These are phyloP conservation scores for Euphrasia arctica DNA, from an alignment of 305 asterid species.

Conservation along the genomic window DNA sequence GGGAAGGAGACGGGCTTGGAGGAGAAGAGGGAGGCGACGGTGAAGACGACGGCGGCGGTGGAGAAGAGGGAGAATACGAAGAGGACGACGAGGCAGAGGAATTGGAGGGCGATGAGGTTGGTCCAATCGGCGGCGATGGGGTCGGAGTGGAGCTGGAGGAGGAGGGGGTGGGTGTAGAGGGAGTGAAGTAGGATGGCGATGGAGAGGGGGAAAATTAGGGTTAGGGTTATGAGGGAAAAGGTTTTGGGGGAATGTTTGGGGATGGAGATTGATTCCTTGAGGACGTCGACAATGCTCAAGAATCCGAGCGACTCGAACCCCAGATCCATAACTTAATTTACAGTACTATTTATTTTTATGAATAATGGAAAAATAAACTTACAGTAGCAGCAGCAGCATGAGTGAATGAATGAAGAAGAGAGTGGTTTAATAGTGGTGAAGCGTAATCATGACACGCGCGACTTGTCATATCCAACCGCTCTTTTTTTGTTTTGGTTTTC, in stretches of 20 bases:
- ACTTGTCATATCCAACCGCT: too few species aligned
- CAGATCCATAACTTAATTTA: constrained; percentile 52
- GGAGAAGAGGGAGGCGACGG: constrained; percentile 86
- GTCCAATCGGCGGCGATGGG: constrained; percentile 59
- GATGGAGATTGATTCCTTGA: constrained; percentile 69
- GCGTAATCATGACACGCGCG: too few species aligned
- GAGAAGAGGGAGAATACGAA: constrained; percentile 81
- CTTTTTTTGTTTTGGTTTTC: too few species aligned
- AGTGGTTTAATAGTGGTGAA: too few species aligned
- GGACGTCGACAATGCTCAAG: constrained; percentile 49
- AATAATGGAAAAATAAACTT: too few species aligned
- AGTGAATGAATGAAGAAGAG: too few species aligned
- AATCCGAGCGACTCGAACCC: constrained; percentile 73
- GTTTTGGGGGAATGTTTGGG: constrained; percentile 80
- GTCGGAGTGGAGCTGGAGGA: constrained; percentile 63
- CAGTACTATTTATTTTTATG: too few species aligned
- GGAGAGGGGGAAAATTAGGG: constrained; percentile 81
- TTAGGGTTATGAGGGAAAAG: constrained; percentile 69
- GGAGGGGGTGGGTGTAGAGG: constrained; percentile 78
- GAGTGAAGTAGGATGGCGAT: constrained; percentile 92
- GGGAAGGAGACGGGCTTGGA: constrained; percentile 81
- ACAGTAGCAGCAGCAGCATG: too few species aligned
- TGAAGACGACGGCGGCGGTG: constrained; percentile 88
- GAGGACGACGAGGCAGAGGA: constrained; percentile 70
- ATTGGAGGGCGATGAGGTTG: constrained; percentile 64